Base-by-base conservation (phyloP, 257 asterid species). In the Solanum paucissectum region DNA sequence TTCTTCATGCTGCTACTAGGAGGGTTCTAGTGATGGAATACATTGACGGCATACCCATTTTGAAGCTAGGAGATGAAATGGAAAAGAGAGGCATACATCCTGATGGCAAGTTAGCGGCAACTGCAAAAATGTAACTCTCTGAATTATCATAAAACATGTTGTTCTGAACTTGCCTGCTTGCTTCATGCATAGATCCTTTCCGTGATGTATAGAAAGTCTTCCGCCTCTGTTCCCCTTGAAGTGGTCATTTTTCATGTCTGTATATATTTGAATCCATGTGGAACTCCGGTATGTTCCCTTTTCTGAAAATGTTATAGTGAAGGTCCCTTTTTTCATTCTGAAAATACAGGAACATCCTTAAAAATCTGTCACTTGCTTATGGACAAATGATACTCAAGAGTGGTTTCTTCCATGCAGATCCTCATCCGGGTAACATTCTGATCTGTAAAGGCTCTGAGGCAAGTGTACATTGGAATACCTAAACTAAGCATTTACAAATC, bases 341-440 rank as follows among this genome's bases (percentile, higher is more conserved):
- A 82, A 49, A 82, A 76, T 89, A 90, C 94, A 97, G 99, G 96
- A 97, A 93, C 90, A 97, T 97, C 91, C 98, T 96, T 83, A 94
- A 92, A 93, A 95, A 92, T 87, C 88, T 97, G 95, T 90, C 99
- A 9, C 98, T 94, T 90, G 96, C 99, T 88, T 97, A 97, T 88
- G 99, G 99, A 71, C 98, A 97, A 91, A 97, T 97, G 99, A 96
- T 97, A 90, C 91, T 96, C 90, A 93, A 86, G 95, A 97, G 98
- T 91, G 99, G 99, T 86, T 97, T 92, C 95, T 97, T 97, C 91
- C 99, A 97, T 88, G 99, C 99, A 4, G 99, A 97, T 90, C 99
- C 99, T 89, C 99, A 97, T 92, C 98, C 99, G 20, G 99, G 99
- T 88, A 97, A 97, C 91, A 97, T 97, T 93, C 91, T 97, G 91